These are phyloP conservation scores for Fusarium subtropicale DNA, from an alignment of 2,329 filamentous ascomycete species.

Conservation along the genomic window DNA sequence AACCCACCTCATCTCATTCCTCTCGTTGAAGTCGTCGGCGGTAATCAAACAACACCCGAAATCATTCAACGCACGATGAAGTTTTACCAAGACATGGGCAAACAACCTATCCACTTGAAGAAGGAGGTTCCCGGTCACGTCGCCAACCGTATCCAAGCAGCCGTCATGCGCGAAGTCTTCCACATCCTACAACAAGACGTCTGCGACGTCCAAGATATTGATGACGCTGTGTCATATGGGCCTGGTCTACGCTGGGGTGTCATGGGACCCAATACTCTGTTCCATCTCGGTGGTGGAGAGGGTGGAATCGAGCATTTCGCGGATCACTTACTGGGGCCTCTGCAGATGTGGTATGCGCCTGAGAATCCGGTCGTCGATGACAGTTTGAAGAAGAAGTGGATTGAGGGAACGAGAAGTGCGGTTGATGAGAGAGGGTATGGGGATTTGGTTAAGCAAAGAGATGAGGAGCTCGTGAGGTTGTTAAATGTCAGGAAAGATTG, in stretches of 20 bases:
- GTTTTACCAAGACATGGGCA: constrained; percentile 11
- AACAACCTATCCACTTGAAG: constrained; percentile 18
- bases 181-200: constrained; percentile 16
- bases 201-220: constrained; percentile 18
- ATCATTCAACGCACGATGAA: constrained; percentile 1
- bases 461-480: constrained; percentile 24
- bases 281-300: constrained; percentile 29
- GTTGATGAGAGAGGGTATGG: not conserved
- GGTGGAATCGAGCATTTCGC: constrained; percentile 30
- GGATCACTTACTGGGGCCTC: constrained; percentile 13
- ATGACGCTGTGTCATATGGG: constrained; percentile 24
- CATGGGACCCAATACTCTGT: constrained; percentile 20
- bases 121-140: constrained; percentile 26
- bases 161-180: constrained; percentile 26
- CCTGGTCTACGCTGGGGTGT: constrained; percentile 23
- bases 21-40: constrained; percentile 24
- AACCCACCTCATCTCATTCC: constrained; percentile 25
- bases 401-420: constrained; percentile 3
- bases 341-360: constrained; percentile 25
- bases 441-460: constrained; percentile 16
- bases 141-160: constrained; percentile 28
- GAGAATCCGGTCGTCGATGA: constrained; percentile 26
- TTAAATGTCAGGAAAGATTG: constrained; percentile 26
- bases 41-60: not conserved
- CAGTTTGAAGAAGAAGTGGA: constrained; percentile 12